Base-by-base conservation (phyloP, 768 basidiomycete species). In the Pleurotus platypus region DNA sequence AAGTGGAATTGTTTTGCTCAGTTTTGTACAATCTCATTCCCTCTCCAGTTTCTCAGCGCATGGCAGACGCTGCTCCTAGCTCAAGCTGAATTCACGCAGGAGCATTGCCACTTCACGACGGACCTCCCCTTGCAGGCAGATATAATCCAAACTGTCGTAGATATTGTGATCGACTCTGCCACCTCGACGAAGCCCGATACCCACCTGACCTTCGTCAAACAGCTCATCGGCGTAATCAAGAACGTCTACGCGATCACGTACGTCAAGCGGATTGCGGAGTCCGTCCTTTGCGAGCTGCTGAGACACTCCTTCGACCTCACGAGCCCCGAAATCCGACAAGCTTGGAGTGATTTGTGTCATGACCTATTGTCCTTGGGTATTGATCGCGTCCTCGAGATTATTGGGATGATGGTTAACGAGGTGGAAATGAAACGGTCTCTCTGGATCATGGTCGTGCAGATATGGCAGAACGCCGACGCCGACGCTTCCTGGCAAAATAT, bases 11-110 rank as follows among this genome's bases (percentile, higher is more conserved):
- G 30, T 35, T 35, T 35, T 35, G 30, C 30, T 35, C 30, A 35
- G 30, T 35, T 35, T 35, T 35, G 11, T 35, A 35, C 30, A 35
- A 35, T 35, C 30, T 35, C 30, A 35, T 11, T 35, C 30, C 30
- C 30, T 11, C 30, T 9, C 30, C 11, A 35, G 30, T 9, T 35
- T 35, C 46, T 81, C 3, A 64, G 70, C 43, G 67, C 74, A 1
- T 88, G 86, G 86, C 75, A 81, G 59, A 75, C 79, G 0, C 72
- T 88, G 15, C 68, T 89, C n/a, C 75, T 84, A 22, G 77, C 69
- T 15, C 78, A 75, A 43, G 70, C 78, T 8, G 74, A 78, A 50
- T 63, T 79, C 9, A 73, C 75, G 0, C 74, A 78, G 56, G 72
- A 66, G 18, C 64, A 64, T 30, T 68, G 67, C 1, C 73, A 77